Percentiles rank a stretch among this genome's conserved stretches.
Conservation (phyloP, 2,329 filamentous ascomycete genomes). For the Aspergillus jensenii region DNA sequence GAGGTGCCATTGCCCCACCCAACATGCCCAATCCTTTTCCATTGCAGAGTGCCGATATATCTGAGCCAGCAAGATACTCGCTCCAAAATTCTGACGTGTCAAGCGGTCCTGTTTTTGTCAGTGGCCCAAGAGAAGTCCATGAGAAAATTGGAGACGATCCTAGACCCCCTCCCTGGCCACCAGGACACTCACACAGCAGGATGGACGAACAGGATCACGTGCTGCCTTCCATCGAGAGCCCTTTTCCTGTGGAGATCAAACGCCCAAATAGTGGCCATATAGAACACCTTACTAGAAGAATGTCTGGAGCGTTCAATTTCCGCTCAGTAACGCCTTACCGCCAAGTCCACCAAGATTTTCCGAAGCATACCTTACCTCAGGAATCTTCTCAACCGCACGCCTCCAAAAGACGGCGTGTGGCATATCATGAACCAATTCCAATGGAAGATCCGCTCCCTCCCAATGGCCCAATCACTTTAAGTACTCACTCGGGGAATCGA, state of each 20-base stretch:
- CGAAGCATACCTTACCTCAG: conserved; percentile 17
- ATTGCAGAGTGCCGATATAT: conserved; percentile 21
- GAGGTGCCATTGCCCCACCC: conserved; percentile 23
- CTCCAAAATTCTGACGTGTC: conserved; percentile 18
- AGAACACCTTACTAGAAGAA: conserved; percentile 29
- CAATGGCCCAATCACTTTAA: conserved; percentile 13
- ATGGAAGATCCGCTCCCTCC: conserved; percentile 14
- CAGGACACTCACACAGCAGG: conserved; percentile 17
- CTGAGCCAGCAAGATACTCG: conserved; percentile 18
- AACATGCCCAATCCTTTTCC: conserved; percentile 22
- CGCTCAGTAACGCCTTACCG: conserved; percentile 32
- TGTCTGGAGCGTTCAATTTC: conserved; percentile 25
- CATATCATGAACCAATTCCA: conserved; percentile 22
- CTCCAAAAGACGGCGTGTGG: conserved; percentile 36
- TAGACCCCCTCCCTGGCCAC: conserved; percentile 17
- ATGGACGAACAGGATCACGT: conserved; percentile 29
- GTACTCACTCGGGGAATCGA: conserved; percentile 16
- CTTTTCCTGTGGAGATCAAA: conserved; percentile 24
- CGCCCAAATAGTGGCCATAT: conserved; percentile 24
- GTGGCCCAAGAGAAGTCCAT: conserved; percentile 26
- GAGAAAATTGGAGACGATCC: conserved; percentile 18
- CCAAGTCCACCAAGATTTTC: conserved; percentile 23
- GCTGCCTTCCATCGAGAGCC: conserved; percentile 39
- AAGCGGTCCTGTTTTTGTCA: conserved; percentile 34
- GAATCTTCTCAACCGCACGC: conserved; percentile 26